These are phyloP conservation scores for Lachnellula cervina DNA, from an alignment of 2,329 filamentous ascomycete genomes.

Conservation along the genomic window DNA sequence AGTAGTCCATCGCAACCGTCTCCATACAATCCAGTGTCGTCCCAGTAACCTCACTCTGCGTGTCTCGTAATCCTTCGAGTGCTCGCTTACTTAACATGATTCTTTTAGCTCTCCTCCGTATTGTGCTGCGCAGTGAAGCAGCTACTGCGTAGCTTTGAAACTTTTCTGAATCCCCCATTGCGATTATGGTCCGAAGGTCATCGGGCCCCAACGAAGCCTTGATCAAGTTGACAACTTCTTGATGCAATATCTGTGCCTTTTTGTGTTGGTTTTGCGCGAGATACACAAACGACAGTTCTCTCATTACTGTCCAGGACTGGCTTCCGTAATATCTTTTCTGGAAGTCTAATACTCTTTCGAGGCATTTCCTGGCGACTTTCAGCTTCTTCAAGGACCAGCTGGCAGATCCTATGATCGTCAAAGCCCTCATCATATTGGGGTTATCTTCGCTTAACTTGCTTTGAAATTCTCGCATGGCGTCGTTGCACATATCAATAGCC, in stretches of 20 bases:
- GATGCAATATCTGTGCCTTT: background rate
- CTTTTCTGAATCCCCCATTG: background rate
- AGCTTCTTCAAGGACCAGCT: background rate
- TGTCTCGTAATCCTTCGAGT: background rate
- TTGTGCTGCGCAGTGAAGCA: too few relatives aligned
- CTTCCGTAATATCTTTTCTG: background rate
- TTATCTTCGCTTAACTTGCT: background rate
- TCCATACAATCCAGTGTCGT: background rate
- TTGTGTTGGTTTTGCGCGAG: background rate
- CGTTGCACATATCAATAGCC: background rate
- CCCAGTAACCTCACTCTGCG: background rate
- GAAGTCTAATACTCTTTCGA: background rate
- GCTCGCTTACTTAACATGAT: background rate
- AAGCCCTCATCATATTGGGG: background rate
- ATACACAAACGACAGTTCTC: background rate
- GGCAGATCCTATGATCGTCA: background rate
- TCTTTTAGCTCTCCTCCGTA: background rate
- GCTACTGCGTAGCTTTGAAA: too few relatives aligned
- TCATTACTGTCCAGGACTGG: background rate
- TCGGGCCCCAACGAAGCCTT: background rate
- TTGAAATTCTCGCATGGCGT: background rate
- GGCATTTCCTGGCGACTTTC: background rate
- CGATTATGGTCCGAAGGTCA: background rate
- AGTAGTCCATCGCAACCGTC: constrained; percentile 4
- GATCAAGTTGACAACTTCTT: background rate